phyloP scores from a whole-genome alignment of 805 yeast species.

The Wickerhamomyces silvicola region DNA sequence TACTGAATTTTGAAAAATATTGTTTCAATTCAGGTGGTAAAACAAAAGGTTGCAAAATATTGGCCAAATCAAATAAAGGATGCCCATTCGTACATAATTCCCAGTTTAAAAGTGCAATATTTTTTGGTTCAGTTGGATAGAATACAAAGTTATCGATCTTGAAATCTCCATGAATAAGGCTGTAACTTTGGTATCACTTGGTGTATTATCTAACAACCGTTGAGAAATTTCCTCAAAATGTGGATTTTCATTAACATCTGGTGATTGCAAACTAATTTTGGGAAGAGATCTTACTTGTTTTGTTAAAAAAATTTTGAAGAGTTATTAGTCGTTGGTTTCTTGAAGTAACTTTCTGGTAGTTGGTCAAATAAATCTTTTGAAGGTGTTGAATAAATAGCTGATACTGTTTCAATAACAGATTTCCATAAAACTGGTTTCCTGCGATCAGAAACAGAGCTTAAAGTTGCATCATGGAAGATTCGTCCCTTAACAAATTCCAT shows the following conservation, averaged over 20 bases:
- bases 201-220: slow-evolving; percentile 39
- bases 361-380: slow-evolving; percentile 32
- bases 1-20: slow-evolving; percentile 20
- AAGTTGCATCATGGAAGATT: slow-evolving; percentile 46
- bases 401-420: slow-evolving; percentile 40
- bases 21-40: slow-evolving; percentile 34
- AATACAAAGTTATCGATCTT: slow-evolving; percentile 58
- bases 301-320: slow-evolving; percentile 38
- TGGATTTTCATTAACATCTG: slow-evolving; percentile 41
- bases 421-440: slow-evolving; percentile 36
- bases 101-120: slow-evolving; percentile 59
- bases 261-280: slow-evolving; percentile 32
- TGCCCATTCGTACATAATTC: slow-evolving; percentile 61
- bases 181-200: slow-evolving; percentile 38
- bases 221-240: slow-evolving; percentile 33
- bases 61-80: slow-evolving; percentile 56
- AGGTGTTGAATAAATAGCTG: slow-evolving; percentile 44
- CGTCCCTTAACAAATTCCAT: slow-evolving; percentile 57
- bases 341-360: slow-evolving; percentile 40
- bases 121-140: slow-evolving; percentile 43
- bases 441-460: slow-evolving; percentile 26
- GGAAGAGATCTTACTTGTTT: slow-evolving; percentile 46
- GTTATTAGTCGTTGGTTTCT: slow-evolving; percentile 18
- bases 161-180: slow-evolving; percentile 60
- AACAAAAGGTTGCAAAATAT: slow-evolving; percentile 48